Percentiles rank a stretch among this genome's conserved stretches.
These are phyloP conservation scores for Neolentinus lepideus DNA, from an alignment of 1,284 basidiomycete species.

Conservation along the genomic window DNA sequence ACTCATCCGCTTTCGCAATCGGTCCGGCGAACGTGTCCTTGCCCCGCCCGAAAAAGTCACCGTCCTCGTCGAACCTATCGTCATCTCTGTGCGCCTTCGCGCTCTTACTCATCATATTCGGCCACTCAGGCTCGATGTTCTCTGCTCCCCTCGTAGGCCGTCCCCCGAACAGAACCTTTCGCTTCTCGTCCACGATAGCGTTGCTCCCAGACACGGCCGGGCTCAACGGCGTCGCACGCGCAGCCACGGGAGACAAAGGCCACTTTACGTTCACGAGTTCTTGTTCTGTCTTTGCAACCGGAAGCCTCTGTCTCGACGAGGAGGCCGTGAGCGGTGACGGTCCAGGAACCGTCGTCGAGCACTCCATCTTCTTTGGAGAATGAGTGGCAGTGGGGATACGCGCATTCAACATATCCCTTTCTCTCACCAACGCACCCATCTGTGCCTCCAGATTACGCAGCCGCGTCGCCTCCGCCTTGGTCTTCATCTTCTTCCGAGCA, in stretches of 20 bases:
- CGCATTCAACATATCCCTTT: constrained; percentile 19
- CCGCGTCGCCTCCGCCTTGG: constrained; percentile 23
- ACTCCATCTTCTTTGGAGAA: constrained; percentile 2
- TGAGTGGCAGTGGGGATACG: constrained; percentile 15
- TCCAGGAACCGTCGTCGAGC: background rate
- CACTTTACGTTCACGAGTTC: too few species aligned
- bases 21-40: constrained; percentile 33
- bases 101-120: background rate
- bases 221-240: background rate
- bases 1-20: constrained; percentile 41
- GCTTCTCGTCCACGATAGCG: background rate
- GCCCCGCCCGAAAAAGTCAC: constrained; percentile 34
- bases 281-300: background rate
- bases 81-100: constrained; percentile 9
- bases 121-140: background rate
- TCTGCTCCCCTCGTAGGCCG: background rate
- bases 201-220: background rate
- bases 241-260: background rate
- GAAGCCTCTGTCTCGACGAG: background rate
- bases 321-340: background rate
- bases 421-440: constrained; percentile 13
- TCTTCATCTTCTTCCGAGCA: constrained; percentile 19
- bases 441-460: constrained; percentile 14
- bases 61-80: constrained; percentile 22
- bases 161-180: background rate